Percentiles rank a stretch among this genome's conserved stretches.
Conservation (phyloP, 2,329 filamentous ascomycete genomes). For the Alternaria sp. region DNA sequence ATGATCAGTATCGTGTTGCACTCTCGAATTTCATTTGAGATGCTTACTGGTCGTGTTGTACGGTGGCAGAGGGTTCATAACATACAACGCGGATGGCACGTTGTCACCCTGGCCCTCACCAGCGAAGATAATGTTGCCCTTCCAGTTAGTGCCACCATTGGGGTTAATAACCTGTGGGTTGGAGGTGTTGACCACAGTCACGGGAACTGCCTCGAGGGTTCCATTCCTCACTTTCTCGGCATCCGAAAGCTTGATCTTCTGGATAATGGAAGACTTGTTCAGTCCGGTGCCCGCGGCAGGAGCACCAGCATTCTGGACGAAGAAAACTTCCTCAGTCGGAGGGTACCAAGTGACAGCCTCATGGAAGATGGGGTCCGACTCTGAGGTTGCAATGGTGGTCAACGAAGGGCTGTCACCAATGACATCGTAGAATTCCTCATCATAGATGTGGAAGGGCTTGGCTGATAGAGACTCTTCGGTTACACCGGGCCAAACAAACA, state of each 20-base stretch:
- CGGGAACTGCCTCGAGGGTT: slow-evolving; percentile 26
- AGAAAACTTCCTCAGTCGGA: slow-evolving; percentile 34
- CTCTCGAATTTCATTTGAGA: background rate
- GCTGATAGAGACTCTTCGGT: slow-evolving; percentile 29
- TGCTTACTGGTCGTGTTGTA: slow-evolving; percentile 36
- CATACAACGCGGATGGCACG: slow-evolving; percentile 31
- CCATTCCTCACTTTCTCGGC: slow-evolving; percentile 35
- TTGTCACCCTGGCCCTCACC: slow-evolving; percentile 33
- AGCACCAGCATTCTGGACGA: slow-evolving; percentile 36
- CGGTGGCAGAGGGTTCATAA: slow-evolving; percentile 34
- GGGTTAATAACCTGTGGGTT: slow-evolving; percentile 38
- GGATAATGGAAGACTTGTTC: slow-evolving; percentile 37
- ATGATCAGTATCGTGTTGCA: slow-evolving; percentile 3
- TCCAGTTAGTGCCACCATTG: slow-evolving; percentile 33
- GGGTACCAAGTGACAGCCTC: slow-evolving; percentile 37
- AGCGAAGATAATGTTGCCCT: slow-evolving; percentile 36
- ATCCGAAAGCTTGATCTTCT: slow-evolving; percentile 35
- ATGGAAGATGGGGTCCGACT: slow-evolving; percentile 35
- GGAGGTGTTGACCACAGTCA: slow-evolving; percentile 33
- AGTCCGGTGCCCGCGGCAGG: slow-evolving; percentile 34
- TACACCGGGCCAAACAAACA: slow-evolving; percentile 32
- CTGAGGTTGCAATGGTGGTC: slow-evolving; percentile 33
- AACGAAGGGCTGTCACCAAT: slow-evolving; percentile 33
- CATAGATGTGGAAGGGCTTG: slow-evolving; percentile 38
- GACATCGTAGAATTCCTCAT: slow-evolving; percentile 37